phyloP scores from a whole-genome alignment of 305 asterid species.

The Fraxinus velutina region DNA sequence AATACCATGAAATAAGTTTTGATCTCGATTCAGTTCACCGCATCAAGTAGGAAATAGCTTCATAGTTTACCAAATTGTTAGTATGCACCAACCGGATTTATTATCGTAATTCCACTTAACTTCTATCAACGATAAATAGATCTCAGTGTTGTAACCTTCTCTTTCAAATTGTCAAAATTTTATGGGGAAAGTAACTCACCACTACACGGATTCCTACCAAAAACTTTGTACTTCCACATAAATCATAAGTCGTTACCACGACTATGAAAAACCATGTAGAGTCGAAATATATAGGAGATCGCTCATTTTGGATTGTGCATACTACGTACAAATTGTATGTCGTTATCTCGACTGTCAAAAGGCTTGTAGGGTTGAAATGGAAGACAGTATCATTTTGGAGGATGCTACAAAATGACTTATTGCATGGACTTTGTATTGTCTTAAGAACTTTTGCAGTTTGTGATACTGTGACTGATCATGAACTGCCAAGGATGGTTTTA shows the following conservation, averaged over 20 bases:
- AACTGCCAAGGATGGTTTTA: neutral
- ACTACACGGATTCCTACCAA: neutral
- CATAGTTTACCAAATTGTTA: neutral
- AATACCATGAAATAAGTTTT: neutral
- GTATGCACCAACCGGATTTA: neutral
- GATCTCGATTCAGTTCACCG: neutral
- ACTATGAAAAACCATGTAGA: neutral
- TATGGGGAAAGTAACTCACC: neutral
- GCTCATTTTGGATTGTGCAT: neutral
- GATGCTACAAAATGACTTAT: neutral
- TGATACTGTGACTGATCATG: neutral
- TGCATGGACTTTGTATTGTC: neutral
- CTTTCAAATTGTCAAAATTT: neutral
- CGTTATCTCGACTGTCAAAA: neutral
- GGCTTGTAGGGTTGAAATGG: neutral
- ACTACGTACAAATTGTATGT: neutral
- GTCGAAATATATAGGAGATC: neutral
- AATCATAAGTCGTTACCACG: neutral
- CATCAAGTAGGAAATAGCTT: neutral
- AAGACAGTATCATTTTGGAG: neutral
- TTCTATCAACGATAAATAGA: neutral
- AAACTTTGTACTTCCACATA: neutral
- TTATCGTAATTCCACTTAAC: neutral
- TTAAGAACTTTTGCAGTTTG: neutral
- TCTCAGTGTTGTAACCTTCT: neutral